A percentile compares a stretch with the other conserved stretches of the same genome.
Evolutionary conservation across 2,329 filamentous ascomycete genomes (phyloP).

Genomic region (Neurospora sp.): DNA sequence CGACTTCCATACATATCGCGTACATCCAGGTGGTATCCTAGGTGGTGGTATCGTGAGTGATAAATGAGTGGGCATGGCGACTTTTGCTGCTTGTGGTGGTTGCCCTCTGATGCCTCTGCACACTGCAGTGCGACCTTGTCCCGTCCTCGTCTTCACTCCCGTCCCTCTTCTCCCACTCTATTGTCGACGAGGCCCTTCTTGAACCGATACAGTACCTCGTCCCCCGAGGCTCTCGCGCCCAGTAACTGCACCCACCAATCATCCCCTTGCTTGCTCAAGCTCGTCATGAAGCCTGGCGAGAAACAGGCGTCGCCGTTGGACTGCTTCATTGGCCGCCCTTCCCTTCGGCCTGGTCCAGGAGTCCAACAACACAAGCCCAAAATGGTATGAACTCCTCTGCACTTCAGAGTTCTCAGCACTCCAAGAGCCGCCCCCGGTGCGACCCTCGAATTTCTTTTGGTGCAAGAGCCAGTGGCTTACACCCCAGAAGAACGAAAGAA

Average conservation of each 20-base stretch:
- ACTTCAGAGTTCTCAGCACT: constrained; percentile 6
- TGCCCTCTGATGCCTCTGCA: constrained; percentile 8
- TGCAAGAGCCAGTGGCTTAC: neutral
- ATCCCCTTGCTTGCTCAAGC: constrained; percentile 6
- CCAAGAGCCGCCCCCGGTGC: constrained; percentile 7
- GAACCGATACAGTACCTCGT: neutral
- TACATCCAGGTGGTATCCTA: neutral
- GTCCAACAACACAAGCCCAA: neutral
- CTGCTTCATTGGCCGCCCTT: constrained; percentile 15
- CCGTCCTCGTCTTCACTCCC: constrained; percentile 3
- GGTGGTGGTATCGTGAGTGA: neutral
- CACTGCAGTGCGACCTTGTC: constrained; percentile 13
- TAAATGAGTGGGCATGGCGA: constrained; percentile 6
- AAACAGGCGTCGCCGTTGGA: constrained; percentile 7
- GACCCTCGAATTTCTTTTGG: constrained; percentile 1
- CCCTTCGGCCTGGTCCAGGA: constrained; percentile 8
- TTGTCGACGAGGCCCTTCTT: constrained; percentile 1
- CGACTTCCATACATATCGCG: neutral
- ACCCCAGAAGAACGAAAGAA: neutral
- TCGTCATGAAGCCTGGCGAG: constrained; percentile 8
- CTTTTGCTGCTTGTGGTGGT: constrained; percentile 1
- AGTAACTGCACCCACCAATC: neutral
- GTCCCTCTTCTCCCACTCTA: constrained; percentile 4
- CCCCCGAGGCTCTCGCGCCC: neutral
- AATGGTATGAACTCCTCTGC: neutral